Evolutionary conservation across 331 rosid genomes (phyloP).

Genomic region (Arachis monticola): DNA sequence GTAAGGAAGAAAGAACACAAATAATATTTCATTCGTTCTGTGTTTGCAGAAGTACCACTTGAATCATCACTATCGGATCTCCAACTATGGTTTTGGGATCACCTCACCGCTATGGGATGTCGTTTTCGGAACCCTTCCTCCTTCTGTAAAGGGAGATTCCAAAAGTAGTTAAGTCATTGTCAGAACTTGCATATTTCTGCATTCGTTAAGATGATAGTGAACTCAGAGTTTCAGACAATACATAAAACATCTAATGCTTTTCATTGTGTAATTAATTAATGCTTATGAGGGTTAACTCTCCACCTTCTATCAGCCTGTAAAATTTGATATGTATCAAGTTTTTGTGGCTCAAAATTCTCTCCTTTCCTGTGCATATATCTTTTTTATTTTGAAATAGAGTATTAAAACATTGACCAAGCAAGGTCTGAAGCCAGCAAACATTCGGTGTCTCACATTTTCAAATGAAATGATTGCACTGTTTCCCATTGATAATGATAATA

Average conservation of each 20-base stretch:
- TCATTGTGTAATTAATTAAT: conserved; percentile 27
- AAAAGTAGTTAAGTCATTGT: conserved; percentile 49
- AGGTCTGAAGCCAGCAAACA: not conserved
- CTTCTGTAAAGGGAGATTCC: conserved; percentile 49
- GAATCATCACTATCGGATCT: conserved; percentile 85
- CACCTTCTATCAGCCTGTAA: conserved; percentile 42
- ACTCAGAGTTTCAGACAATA: conserved; percentile 39
- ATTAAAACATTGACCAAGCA: not conserved
- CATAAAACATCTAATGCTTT: not conserved
- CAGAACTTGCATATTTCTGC: conserved; percentile 38
- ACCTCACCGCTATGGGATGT: conserved; percentile 90
- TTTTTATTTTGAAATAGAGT: not conserved
- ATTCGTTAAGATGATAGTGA: conserved; percentile 46
- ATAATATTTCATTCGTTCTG: conserved; percentile 5
- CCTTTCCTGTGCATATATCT: conserved; percentile 3
- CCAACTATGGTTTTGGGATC: conserved; percentile 80
- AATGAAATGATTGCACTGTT: not conserved
- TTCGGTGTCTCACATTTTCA: not conserved
- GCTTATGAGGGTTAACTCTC: conserved; percentile 36
- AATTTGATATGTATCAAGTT: conserved; percentile 36
- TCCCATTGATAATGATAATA: not conserved
- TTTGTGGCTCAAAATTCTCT: conserved; percentile 30
- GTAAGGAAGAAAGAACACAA: conserved; percentile 11
- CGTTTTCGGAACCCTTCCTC: conserved; percentile 82
- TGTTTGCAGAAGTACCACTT: conserved; percentile 78